A percentile compares a stretch with the other conserved stretches of the same genome.
Conservation (phyloP, 73 alveolate species). For the Uronychia binucleata region DNA sequence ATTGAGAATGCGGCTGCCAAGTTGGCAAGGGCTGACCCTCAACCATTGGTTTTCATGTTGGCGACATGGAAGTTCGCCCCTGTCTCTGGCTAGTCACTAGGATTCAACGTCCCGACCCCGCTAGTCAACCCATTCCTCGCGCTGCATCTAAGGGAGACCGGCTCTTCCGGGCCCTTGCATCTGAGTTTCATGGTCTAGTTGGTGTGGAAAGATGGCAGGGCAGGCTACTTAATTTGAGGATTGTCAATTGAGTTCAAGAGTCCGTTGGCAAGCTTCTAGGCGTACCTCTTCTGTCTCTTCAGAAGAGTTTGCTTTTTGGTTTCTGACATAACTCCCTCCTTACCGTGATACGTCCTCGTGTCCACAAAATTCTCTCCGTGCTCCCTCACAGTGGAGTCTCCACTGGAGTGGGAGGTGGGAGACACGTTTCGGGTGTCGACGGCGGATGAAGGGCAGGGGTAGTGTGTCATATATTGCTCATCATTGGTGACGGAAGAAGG, state of each 20-base stretch:
- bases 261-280: neutral
- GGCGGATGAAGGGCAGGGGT: neutral
- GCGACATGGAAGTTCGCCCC: no score
- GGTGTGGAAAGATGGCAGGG: no score
- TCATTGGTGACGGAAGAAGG: neutral
- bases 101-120: neutral
- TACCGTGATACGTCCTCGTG: neutral
- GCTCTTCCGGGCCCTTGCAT: neutral
- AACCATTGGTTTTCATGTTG: neutral
- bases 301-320: neutral
- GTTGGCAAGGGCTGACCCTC: neutral
- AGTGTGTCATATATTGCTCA: neutral
- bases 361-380: neutral
- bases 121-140: neutral
- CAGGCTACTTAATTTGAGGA: neutral
- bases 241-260: neutral
- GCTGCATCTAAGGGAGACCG: neutral
- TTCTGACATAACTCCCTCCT: neutral
- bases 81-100: neutral
- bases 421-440: neutral
- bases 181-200: no score
- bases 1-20: neutral
- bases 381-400: neutral
- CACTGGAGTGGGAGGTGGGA: neutral
- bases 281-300: neutral